Conservation (phyloP, 148 eudicot genomes). For the Vaccinium macrocarpon region DNA sequence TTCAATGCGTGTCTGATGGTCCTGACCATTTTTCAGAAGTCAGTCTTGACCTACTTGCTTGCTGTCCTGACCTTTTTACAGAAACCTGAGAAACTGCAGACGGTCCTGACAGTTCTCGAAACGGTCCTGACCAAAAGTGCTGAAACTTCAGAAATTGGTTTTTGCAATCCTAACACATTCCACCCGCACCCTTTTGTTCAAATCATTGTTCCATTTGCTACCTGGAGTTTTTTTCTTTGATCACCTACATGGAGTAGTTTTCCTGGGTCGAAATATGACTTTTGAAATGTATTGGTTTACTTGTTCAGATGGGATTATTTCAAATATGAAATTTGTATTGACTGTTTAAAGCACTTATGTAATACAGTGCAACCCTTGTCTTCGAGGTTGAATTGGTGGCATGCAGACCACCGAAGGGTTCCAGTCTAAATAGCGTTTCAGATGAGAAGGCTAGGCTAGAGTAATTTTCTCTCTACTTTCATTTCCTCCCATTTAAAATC, state of each 20-base stretch:
- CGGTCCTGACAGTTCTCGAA: too few relatives aligned
- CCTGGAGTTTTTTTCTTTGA: too few relatives aligned
- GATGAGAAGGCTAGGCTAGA: conserved; percentile 91
- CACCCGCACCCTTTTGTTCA: not conserved
- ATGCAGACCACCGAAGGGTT: conserved; percentile 89
- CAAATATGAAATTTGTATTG: not conserved
- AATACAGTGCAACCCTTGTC: conserved; percentile 77
- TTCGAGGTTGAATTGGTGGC: conserved; percentile 92
- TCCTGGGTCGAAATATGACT: not conserved
- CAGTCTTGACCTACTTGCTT: too few relatives aligned
- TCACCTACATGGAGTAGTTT: not conserved
- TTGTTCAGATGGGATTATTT: not conserved
- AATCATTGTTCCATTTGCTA: not conserved
- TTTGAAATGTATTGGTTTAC: not conserved
- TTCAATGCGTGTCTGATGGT: too few relatives aligned
- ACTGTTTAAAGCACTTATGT: not conserved
- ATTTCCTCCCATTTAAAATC: not conserved
- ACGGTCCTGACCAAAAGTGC: too few relatives aligned
- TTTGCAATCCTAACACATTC: too few relatives aligned
- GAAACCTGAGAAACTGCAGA: too few relatives aligned
- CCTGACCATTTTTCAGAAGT: too few relatives aligned
- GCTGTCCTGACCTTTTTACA: too few relatives aligned
- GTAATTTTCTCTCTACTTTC: conserved; percentile 36
- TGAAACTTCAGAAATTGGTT: too few relatives aligned
- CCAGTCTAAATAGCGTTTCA: conserved; percentile 65